Percentiles rank a stretch among this genome's conserved stretches.
Conservation (phyloP, 2,329 filamentous ascomycete species). For the Apiospora malaysiana region DNA sequence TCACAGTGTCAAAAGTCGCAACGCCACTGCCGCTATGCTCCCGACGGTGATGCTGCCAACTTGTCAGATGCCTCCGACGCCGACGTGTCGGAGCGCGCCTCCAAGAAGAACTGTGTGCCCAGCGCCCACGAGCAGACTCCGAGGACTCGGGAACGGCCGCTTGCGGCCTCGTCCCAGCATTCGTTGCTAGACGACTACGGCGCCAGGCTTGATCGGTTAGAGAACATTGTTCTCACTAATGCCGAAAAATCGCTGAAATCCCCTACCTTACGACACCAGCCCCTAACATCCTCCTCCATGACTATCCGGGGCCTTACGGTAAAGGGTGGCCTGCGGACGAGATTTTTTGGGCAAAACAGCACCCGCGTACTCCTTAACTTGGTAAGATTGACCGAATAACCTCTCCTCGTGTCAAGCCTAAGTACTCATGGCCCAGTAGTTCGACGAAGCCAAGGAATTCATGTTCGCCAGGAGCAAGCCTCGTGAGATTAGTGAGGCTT, state of each 20-base stretch:
- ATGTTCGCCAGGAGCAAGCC: constrained; percentile 49
- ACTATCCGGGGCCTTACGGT: constrained; percentile 58
- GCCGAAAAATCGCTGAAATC: constrained; percentile 37
- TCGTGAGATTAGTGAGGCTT: constrained; percentile 49
- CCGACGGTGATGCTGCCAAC: constrained; percentile 53
- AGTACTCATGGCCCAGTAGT: constrained; percentile 42
- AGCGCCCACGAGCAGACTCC: constrained; percentile 23
- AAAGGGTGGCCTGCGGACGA: constrained; percentile 54
- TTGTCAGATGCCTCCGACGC: constrained; percentile 56
- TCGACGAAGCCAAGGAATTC: constrained; percentile 59
- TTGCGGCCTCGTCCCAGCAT: constrained; percentile 33
- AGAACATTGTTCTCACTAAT: constrained; percentile 53
- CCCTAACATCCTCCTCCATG: constrained; percentile 44
- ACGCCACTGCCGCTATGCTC: constrained; percentile 58
- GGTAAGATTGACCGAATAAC: constrained; percentile 42
- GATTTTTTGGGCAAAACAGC: constrained; percentile 60
- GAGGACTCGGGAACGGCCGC: constrained; percentile 38
- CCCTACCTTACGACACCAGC: constrained; percentile 32
- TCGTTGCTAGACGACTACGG: constrained; percentile 55
- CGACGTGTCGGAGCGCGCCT: constrained; percentile 33
- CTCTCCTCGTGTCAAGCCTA: neutral
- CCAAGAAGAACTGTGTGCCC: constrained; percentile 32
- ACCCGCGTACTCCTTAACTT: constrained; percentile 60
- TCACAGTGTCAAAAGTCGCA: constrained; percentile 64
- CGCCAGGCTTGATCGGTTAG: constrained; percentile 58